Base-by-base conservation (phyloP, 371 early-diverging fungal species). In the Rhizopus delemar region DNA sequence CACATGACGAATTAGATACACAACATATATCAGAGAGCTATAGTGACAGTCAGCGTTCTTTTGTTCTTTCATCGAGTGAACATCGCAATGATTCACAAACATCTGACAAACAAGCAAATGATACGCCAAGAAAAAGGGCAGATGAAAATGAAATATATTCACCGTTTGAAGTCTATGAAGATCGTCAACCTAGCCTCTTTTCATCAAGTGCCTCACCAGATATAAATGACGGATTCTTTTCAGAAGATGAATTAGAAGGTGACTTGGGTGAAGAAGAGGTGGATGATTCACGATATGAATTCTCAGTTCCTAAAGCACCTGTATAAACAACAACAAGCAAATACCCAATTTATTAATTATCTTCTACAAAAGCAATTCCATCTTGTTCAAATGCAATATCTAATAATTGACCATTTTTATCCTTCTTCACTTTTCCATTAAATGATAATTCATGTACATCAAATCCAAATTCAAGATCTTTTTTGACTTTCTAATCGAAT, bases 361-460 rank as follows among this genome's bases (percentile, higher is more conserved):
- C 66, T 51, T 70, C 74, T 33, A 71, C 54, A 62, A 62, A 69
- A 8, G 60, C 56, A 41, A 70, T 52, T 8, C 60, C 63, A 48
- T 74, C 68, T 2, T 70, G 59, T 49, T 73, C 71, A 34, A 56
- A 58, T 8, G 49, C 57, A 38, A 71, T 53, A 29, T 71, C 77
- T 11, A 79, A 53, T 12, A 75, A 32, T 39, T 72, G 76, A 1
- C 79, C 79, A 53, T 70, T 65, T 8, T 48, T 57, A 56, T 73
- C 76, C n/a, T 71, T 68, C 31, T 62, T 68, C 8, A 71, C 72
- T 52, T 65, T 65, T 6, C 73, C 78, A 59, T 63, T 65, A 39
- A 82, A 77, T 2, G 80, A 74, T 31, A 82, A 62, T 29, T 82
- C 82, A 60, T 78, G 57, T 0, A 82, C 66, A 15, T 69, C 59